phyloP scores from a whole-genome alignment of 2,329 filamentous ascomycete species.

The Calonectria pauciramosa region DNA sequence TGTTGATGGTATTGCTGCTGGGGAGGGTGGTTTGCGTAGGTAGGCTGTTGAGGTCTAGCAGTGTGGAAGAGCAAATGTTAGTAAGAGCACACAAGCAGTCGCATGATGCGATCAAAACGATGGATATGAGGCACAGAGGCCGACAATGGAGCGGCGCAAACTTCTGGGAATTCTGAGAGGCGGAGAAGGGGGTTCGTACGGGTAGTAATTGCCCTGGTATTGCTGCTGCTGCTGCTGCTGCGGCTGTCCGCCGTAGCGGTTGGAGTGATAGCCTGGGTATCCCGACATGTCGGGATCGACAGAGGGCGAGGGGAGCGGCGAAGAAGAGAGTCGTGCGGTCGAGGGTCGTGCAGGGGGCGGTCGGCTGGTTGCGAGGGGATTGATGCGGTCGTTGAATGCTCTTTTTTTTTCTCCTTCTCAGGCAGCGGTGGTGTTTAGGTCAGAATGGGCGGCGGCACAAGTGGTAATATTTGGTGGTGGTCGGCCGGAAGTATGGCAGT shows the following conservation, averaged over 20 bases:
- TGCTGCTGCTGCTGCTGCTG: constrained; percentile 56
- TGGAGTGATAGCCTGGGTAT: constrained; percentile 70
- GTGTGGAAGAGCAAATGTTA: constrained; percentile 37
- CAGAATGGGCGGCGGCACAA: constrained; percentile 13
- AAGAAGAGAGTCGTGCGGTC: neutral
- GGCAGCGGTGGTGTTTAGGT: constrained; percentile 24
- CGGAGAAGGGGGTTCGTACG: constrained; percentile 56
- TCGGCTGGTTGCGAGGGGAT: constrained; percentile 5
- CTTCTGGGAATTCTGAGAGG: constrained; percentile 19
- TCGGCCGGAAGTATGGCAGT: constrained; percentile 25
- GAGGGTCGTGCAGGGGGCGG: neutral
- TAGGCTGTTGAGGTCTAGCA: constrained; percentile 56
- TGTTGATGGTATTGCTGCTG: constrained; percentile 58
- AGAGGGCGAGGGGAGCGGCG: constrained; percentile 10
- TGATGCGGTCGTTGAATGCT: constrained; percentile 1
- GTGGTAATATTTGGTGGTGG: constrained; percentile 22
- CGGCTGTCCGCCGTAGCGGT: constrained; percentile 55
- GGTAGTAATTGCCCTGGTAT: constrained; percentile 61
- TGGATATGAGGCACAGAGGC: constrained; percentile 5
- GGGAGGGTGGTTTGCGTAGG: constrained; percentile 64
- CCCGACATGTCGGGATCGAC: constrained; percentile 67
- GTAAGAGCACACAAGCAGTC: constrained; percentile 36
- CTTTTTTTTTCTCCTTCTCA: constrained; percentile 5
- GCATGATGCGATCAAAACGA: neutral
- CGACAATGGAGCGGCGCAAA: constrained; percentile 28